Evolutionary conservation across 2,329 filamentous ascomycete genomes (phyloP).

Genomic region (Escovopsis sp.): DNA sequence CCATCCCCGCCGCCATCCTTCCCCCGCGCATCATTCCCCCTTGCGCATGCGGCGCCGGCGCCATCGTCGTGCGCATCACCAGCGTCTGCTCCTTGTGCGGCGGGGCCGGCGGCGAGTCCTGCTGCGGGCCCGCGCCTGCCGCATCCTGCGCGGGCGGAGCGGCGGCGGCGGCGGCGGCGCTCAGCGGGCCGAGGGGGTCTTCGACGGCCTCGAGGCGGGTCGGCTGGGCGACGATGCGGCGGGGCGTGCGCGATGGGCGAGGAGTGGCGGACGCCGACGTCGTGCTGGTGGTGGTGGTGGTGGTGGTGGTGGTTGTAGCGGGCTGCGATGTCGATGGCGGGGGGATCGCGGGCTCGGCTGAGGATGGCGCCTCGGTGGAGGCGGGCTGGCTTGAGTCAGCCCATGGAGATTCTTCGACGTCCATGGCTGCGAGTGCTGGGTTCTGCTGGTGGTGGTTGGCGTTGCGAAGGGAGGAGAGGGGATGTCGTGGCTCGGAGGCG

Average conservation of each 20-base stretch:
- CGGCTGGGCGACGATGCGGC: constrained; percentile 57
- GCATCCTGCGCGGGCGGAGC: constrained; percentile 34
- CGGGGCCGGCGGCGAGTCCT: constrained; percentile 49
- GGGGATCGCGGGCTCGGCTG: constrained; percentile 15
- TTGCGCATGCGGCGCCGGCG: constrained; percentile 25
- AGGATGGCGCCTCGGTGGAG: constrained; percentile 13
- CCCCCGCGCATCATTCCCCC: not conserved
- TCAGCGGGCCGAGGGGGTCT: constrained; percentile 65
- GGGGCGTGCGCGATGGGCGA: constrained; percentile 34
- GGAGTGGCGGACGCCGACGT: constrained; percentile 15
- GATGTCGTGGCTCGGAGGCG: not conserved
- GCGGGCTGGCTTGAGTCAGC: constrained; percentile 28
- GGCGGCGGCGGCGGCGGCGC: constrained; percentile 27
- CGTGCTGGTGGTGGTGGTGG: too few relatives aligned
- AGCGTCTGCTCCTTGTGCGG: constrained; percentile 50
- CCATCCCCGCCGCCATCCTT: constrained; percentile 17
- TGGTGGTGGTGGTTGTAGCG: constrained; percentile 15
- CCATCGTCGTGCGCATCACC: constrained; percentile 44
- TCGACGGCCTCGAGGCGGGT: constrained; percentile 66
- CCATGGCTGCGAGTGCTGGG: constrained; percentile 21
- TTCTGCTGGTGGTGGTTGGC: not conserved
- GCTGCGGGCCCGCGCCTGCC: constrained; percentile 9
- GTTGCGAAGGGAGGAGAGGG: not conserved
- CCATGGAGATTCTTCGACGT: constrained; percentile 40
- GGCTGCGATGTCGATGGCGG: constrained; percentile 10